These are phyloP conservation scores for Pyrrhoderma noxium DNA, from an alignment of 1,284 basidiomycete genomes.

Conservation along the genomic window DNA sequence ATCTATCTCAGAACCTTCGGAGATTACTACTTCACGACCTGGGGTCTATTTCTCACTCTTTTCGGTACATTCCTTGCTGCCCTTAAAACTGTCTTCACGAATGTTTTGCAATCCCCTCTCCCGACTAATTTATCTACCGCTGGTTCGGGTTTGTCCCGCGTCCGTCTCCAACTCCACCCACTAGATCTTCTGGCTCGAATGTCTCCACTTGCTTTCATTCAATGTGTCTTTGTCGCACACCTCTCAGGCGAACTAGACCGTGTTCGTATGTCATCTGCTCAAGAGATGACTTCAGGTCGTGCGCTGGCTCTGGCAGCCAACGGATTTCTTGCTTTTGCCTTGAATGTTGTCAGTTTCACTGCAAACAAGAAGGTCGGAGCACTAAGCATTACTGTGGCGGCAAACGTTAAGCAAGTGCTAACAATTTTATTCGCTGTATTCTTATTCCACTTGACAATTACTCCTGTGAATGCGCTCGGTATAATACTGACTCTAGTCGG, in stretches of 20 bases:
- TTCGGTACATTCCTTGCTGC: constrained; percentile 85
- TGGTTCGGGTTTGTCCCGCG: constrained; percentile 24
- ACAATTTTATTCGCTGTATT: constrained; percentile 80
- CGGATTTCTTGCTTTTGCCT: constrained; percentile 78
- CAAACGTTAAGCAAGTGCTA: constrained; percentile 91
- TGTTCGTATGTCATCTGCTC: constrained; percentile 45
- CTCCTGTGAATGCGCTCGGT: constrained; percentile 69
- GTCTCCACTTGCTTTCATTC: constrained; percentile 83
- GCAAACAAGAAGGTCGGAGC: constrained; percentile 87
- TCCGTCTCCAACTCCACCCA: constrained; percentile 61
- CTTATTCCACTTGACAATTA: constrained; percentile 79
- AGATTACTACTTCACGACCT: constrained; percentile 80
- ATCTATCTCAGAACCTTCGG: constrained; percentile 65
- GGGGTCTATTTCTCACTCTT: constrained; percentile 79
- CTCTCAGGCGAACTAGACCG: constrained; percentile 71
- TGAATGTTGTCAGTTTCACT: constrained; percentile 89
- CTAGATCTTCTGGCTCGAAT: constrained; percentile 80
- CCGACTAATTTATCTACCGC: constrained; percentile 18
- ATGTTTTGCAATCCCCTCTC: constrained; percentile 55
- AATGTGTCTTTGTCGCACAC: constrained; percentile 73
- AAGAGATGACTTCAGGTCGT: constrained; percentile 44
- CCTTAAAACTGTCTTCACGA: constrained; percentile 86
- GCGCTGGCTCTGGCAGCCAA: constrained; percentile 63
- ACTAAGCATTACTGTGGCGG: constrained; percentile 85
- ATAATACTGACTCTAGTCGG: constrained; percentile 78